Evolutionary conservation across 257 asterid genomes (phyloP).

Genomic region (Scutellaria baicalensis): DNA sequence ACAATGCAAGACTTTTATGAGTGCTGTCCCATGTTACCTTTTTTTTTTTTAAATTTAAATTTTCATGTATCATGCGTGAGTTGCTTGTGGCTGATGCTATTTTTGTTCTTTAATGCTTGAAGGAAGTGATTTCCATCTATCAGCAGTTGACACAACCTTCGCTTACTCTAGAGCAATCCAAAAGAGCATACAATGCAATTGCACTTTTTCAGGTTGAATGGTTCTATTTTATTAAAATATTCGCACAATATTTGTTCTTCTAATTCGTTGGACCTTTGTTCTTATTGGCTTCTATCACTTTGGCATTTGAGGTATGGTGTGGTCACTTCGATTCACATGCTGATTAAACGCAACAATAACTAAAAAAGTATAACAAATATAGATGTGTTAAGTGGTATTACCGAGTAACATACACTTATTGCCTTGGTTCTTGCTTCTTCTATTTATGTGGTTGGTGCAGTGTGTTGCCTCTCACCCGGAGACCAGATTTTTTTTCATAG

Average conservation of each 20-base stretch:
- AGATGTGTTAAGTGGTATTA: too few species aligned
- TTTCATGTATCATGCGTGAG: background rate
- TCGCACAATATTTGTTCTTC: background rate
- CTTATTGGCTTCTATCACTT: background rate
- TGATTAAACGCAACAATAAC: background rate
- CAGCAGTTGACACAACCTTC: slow-evolving; percentile 27
- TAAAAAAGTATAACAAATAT: too few species aligned
- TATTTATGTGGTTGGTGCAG: slow-evolving; percentile 24
- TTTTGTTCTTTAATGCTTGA: background rate
- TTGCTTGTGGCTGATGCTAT: slow-evolving; percentile 8
- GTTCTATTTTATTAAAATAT: background rate
- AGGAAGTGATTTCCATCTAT: slow-evolving; percentile 33
- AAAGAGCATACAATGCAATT: slow-evolving; percentile 30
- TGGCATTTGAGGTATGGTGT: background rate
- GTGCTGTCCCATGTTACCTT: background rate
- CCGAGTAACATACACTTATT: too few species aligned
- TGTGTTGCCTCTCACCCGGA: slow-evolving; percentile 29
- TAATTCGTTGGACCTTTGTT: background rate
- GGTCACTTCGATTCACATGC: too few species aligned
- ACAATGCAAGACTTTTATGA: background rate
- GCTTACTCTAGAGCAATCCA: slow-evolving; percentile 26
- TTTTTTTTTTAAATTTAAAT: background rate
- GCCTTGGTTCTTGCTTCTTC: background rate
- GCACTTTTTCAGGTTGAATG: slow-evolving; percentile 39
- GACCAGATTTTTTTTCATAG: slow-evolving; percentile 21